A percentile compares a stretch with the other conserved stretches of the same genome.
phyloP scores from a whole-genome alignment of 2,329 filamentous ascomycete genomes.

The Aquanectria penicillioides region DNA sequence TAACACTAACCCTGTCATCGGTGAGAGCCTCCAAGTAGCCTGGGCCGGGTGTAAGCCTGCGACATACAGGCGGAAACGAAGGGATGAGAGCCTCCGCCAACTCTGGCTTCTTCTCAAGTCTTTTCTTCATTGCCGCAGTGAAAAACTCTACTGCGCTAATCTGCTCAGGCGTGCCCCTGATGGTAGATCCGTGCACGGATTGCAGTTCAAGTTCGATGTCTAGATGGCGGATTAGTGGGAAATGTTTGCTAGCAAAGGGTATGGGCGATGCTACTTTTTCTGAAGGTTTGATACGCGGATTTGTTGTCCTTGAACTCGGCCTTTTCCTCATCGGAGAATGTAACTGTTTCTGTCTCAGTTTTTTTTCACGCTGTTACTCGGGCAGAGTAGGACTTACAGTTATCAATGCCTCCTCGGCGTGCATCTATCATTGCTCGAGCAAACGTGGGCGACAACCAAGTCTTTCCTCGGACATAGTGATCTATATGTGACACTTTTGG shows the following conservation, averaged over 20 bases:
- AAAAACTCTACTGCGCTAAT: background rate
- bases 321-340: slow-evolving; percentile 4
- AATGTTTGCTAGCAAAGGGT: too few species aligned
- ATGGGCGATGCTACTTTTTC: too few species aligned
- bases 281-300: too few species aligned
- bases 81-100: background rate
- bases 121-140: background rate
- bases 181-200: background rate
- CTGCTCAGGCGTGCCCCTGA: background rate
- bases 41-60: slow-evolving; percentile 10
- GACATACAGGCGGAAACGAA: slow-evolving; percentile 7
- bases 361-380: slow-evolving; percentile 5
- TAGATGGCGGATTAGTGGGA: too few species aligned
- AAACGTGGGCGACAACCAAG: slow-evolving; percentile 10
- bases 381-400: too few species aligned
- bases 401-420: background rate
- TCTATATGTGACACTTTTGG: slow-evolving; percentile 17
- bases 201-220: background rate
- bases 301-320: background rate
- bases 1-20: background rate
- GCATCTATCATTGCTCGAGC: background rate
- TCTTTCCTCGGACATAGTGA: slow-evolving; percentile 21
- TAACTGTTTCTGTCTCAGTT: background rate
- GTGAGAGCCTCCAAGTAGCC: slow-evolving; percentile 19
- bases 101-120: background rate